Conservation (phyloP, 73 alveolate species). For the Breviolum minutum region DNA sequence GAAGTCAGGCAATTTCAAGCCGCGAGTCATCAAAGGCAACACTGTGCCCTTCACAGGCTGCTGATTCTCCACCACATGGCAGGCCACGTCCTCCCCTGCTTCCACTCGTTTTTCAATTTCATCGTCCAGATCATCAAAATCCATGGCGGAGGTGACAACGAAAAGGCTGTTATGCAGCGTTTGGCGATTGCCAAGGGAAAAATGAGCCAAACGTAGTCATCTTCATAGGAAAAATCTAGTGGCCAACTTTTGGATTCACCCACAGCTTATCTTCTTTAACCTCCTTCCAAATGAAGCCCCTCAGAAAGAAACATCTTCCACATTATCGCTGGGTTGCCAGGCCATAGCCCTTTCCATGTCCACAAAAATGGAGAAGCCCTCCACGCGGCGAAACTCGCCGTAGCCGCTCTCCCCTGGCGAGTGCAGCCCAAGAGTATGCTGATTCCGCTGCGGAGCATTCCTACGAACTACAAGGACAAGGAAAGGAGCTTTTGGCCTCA, state of each 20-base stretch:
- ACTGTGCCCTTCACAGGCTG: slow-evolving; percentile 81
- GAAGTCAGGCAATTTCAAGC: slow-evolving; percentile 37
- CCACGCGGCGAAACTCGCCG: slow-evolving; percentile 92
- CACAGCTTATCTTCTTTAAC: not conserved
- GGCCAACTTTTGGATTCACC: not conserved
- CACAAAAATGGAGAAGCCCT: slow-evolving; percentile 89
- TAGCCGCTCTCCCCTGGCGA: slow-evolving; percentile 81
- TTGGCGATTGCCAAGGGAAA: not conserved
- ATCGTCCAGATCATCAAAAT: slow-evolving; percentile 69
- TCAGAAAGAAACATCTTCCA: not conserved
- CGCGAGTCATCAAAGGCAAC: slow-evolving; percentile 51
- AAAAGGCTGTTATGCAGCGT: not conserved
- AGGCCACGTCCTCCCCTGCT: slow-evolving; percentile 67
- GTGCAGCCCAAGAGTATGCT: not conserved
- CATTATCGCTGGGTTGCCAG: slow-evolving; percentile 10
- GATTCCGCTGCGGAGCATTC: not conserved
- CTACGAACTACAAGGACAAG: not conserved
- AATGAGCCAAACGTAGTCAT: not conserved
- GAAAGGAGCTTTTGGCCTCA: too few species aligned
- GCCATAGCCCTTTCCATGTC: slow-evolving; percentile 71
- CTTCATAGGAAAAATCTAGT: not conserved
- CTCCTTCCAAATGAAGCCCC: not conserved
- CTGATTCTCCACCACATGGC: slow-evolving; percentile 47
- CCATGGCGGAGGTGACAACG: slow-evolving; percentile 35
- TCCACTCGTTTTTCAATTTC: slow-evolving; percentile 64